phyloP scores from a whole-genome alignment of 129 eudicot genomes.

The Scalesia atractyloides region DNA sequence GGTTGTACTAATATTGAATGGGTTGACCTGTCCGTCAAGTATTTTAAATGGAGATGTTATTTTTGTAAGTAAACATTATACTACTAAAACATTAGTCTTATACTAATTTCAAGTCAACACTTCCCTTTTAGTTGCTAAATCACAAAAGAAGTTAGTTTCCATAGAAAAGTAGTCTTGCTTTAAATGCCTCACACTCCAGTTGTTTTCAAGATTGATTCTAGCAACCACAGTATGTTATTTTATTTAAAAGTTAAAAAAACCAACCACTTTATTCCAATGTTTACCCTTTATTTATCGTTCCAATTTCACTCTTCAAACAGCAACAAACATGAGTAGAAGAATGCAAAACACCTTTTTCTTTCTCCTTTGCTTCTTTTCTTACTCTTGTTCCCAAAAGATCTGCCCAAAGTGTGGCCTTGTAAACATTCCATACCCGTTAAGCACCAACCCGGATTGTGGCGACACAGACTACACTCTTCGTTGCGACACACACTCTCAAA shows the following conservation, averaged over 20 bases:
- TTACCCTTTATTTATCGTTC: slow-evolving; percentile 46
- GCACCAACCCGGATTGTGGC: slow-evolving; percentile 56
- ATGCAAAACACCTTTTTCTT: slow-evolving; percentile 20
- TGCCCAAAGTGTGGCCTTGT: slow-evolving; percentile 57
- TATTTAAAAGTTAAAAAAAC: slow-evolving; percentile 3
- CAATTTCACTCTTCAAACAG: slow-evolving; percentile 25
- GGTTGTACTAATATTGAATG: too few species aligned
- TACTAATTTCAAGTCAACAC: neutral
- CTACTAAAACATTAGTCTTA: too few species aligned
- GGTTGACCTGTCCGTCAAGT: too few species aligned
- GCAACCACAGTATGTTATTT: slow-evolving; percentile 24
- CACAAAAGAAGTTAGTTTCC: neutral
- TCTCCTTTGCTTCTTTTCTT: slow-evolving; percentile 35
- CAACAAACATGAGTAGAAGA: slow-evolving; percentile 37
- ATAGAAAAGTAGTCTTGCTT: neutral
- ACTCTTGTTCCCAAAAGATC: slow-evolving; percentile 43
- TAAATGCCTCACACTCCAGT: slow-evolving; percentile 26
- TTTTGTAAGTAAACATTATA: too few species aligned
- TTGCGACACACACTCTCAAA: slow-evolving; percentile 42
- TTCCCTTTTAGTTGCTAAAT: neutral
- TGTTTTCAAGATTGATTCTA: slow-evolving; percentile 36
- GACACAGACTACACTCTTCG: slow-evolving; percentile 47
- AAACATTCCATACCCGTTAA: slow-evolving; percentile 62
- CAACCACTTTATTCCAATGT: slow-evolving; percentile 44
- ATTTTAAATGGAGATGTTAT: too few species aligned